phyloP scores from a whole-genome alignment of 352 stramenopile genomes.

The Globisporangium middletonii region DNA sequence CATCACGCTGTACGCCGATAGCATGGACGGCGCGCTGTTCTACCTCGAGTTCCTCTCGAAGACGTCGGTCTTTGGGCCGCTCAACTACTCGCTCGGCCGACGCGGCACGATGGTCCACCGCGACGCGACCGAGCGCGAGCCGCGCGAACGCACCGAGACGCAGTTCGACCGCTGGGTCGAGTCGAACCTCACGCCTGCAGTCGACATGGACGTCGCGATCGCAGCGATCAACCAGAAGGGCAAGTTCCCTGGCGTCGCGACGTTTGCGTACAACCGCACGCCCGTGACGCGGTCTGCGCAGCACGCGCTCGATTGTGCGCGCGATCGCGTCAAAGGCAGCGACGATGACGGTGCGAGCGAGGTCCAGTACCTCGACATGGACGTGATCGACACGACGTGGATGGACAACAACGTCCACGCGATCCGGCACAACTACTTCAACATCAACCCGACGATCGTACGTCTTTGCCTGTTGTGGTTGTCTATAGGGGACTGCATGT shows the following conservation, averaged over 20 bases:
- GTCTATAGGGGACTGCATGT: neutral
- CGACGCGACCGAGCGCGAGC: slow-evolving; percentile 12
- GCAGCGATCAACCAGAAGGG: slow-evolving; percentile 49
- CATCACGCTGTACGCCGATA: slow-evolving; percentile 77
- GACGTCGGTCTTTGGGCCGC: slow-evolving; percentile 20
- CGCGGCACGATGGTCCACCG: slow-evolving; percentile 48
- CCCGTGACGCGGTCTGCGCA: slow-evolving; percentile 1
- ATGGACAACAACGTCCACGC: slow-evolving; percentile 71
- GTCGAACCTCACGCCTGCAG: slow-evolving; percentile 28
- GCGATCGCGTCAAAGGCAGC: slow-evolving; percentile 6
- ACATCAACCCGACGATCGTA: slow-evolving; percentile 60
- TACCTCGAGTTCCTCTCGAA: slow-evolving; percentile 47
- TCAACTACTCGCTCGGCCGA: neutral
- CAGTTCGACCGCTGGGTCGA: slow-evolving; percentile 33
- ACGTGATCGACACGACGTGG: slow-evolving; percentile 76
- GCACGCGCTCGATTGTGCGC: slow-evolving; percentile 9
- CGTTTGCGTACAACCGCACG: slow-evolving; percentile 49
- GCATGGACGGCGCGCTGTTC: slow-evolving; percentile 15
- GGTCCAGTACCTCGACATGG: slow-evolving; percentile 43
- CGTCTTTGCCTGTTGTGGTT: neutral
- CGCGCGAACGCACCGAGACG: slow-evolving; percentile 21
- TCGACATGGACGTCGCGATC: slow-evolving; percentile 48
- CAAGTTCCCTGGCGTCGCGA: slow-evolving; percentile 41
- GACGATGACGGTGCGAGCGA: slow-evolving; percentile 4
- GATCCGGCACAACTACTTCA: slow-evolving; percentile 71